phyloP scores from a whole-genome alignment of 345 rosid genomes.

The Corymbia maculata region DNA sequence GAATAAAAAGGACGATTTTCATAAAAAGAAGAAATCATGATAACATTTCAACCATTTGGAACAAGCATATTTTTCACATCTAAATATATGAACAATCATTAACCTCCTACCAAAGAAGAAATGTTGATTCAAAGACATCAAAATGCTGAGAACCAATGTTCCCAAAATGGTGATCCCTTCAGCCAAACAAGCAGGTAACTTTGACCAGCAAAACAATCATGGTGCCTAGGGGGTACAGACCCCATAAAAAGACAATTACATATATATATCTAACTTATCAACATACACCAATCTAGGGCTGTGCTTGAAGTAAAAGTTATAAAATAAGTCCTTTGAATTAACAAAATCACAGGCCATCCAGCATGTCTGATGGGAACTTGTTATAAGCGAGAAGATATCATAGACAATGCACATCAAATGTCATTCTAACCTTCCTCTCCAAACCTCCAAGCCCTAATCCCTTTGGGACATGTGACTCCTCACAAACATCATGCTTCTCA shows the following conservation, averaged over 20 bases:
- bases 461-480: slow-evolving; percentile 42
- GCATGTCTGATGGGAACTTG: background rate
- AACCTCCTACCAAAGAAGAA: background rate
- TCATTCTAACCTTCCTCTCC: slow-evolving; percentile 62
- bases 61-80: background rate
- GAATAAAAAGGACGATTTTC: background rate
- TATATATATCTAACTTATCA: background rate
- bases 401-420: background rate
- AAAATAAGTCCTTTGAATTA: background rate
- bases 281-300: background rate
- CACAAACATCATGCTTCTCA: slow-evolving; percentile 21
- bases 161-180: background rate
- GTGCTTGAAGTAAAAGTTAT: background rate
- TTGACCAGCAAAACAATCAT: background rate
- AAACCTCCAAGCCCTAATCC: slow-evolving; percentile 84
- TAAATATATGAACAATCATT: background rate
- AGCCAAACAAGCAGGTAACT: background rate
- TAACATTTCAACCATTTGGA: background rate
- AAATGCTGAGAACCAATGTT: background rate
- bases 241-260: background rate
- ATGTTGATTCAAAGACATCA: background rate
- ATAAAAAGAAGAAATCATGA: background rate
- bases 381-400: background rate
- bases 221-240: background rate
- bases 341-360: background rate